Evolutionary conservation across 257 asterid species (phyloP), one percentile per base, ranked within the genome.

Genomic region (Marsdenia floribunda): DNA sequence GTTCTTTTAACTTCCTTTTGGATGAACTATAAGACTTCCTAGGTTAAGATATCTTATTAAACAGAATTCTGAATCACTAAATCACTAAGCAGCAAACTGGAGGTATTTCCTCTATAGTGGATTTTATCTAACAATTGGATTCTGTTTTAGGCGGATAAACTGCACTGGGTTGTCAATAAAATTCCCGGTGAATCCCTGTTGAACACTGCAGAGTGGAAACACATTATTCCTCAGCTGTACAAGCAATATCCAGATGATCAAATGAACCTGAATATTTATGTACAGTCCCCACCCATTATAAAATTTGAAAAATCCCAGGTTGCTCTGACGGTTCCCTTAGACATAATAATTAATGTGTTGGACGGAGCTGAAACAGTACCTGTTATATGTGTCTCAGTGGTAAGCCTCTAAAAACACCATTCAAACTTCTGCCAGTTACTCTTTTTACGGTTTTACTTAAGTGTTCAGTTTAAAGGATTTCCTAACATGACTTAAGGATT

Each of bases 161-260:
- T 95, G 96, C 90, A 86, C 38, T 88, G 96, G 93, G 71, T 84
- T 54, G 92, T 95, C 38, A 93, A 89, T 77, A 83, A 90, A 78
- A 79, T 87, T 57, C 91, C 96, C 16, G 92, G 91, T 76, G 86
- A 88, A 72, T 77, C 84, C 75, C 85, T 90, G 76, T 58, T 95
- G 86, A 95, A 92, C 89, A 95, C 99, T 59, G 91, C 96, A 75
- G 90, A 82, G 72, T 95, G 98, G 97, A 92, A 90, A 76, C 90
- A 83, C 79, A 76, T 92, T 70, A 57, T 92, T 78, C 99, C 99
- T n/a, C 87, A 84, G 87, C 83, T 95, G 81, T 95, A 95, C 90
- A 92, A 79, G 78, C 79, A 63, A 83, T 95, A 90, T 74, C 99
- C 99, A 40, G 82, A 95, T 70, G 83, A 77, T 60, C 88, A 88